Evolutionary conservation across 1,284 basidiomycete species (phyloP).

Genomic region (Somion occarium): DNA sequence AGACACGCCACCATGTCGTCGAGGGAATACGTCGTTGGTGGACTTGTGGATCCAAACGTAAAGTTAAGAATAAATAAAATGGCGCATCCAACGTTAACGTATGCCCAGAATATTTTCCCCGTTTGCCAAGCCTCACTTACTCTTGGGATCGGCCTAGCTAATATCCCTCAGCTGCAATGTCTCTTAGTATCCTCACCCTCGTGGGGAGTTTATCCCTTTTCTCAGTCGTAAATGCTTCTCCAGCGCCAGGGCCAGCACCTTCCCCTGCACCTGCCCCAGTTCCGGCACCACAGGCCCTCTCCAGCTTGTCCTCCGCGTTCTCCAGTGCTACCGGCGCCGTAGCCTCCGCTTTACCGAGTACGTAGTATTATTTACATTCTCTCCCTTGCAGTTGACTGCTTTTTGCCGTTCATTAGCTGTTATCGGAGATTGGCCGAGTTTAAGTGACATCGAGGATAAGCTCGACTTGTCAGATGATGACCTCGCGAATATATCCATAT

Average conservation of each 20-base stretch:
- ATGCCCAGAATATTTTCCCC: too few relatives aligned
- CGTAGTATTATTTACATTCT: neutral
- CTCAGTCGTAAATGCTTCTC: constrained; percentile 11
- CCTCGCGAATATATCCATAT: constrained; percentile 18
- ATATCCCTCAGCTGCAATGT: too few relatives aligned
- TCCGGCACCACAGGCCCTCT: constrained; percentile 16
- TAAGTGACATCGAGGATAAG: constrained; percentile 23
- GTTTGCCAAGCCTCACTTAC: too few relatives aligned
- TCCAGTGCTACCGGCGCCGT: constrained; percentile 20
- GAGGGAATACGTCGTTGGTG: too few relatives aligned
- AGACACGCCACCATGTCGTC: too few relatives aligned
- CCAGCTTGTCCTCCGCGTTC: constrained; percentile 15
- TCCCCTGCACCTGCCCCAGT: constrained; percentile 15
- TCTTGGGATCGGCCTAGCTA: too few relatives aligned
- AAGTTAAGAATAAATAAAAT: too few relatives aligned
- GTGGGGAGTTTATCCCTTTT: constrained; percentile 7
- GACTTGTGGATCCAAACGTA: too few relatives aligned
- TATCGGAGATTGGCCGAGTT: constrained; percentile 22
- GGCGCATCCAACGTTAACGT: too few relatives aligned
- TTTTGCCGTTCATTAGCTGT: constrained; percentile 14
- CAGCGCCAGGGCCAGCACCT: constrained; percentile 11
- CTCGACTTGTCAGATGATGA: constrained; percentile 14
- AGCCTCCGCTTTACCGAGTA: constrained; percentile 20
- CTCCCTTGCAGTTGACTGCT: neutral
- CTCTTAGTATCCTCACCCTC: neutral